phyloP scores from a whole-genome alignment of 148 eudicot species.

The Dysphania ambrosioides region DNA sequence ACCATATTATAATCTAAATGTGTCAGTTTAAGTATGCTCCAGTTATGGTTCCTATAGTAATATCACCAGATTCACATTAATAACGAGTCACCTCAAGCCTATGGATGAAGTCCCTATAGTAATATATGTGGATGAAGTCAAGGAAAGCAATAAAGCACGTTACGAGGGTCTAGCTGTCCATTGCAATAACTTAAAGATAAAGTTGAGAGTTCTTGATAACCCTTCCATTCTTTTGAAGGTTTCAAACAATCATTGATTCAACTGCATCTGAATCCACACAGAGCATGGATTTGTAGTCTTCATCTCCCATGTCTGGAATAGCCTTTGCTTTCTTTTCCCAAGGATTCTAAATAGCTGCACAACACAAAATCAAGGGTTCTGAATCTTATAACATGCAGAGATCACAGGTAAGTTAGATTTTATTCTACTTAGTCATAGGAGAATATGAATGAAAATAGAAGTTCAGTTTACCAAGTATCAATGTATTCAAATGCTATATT shows the following conservation, averaged over 20 bases:
- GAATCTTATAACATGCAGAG: background rate
- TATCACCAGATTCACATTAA: too few relatives aligned
- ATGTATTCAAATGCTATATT: too few relatives aligned
- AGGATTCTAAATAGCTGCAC: constrained; percentile 79
- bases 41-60: too few relatives aligned
- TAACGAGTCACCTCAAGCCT: too few relatives aligned
- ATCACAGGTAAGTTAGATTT: background rate
- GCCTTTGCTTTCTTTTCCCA: constrained; percentile 87
- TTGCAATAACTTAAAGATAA: constrained; percentile 88
- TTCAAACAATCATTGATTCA: constrained; percentile 62
- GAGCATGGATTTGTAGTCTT: constrained; percentile 73
- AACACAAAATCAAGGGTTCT: background rate
- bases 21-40: too few relatives aligned
- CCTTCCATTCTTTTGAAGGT: constrained; percentile 82
- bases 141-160: constrained; percentile 52
- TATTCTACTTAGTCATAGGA: too few relatives aligned
- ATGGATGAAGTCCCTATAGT: too few relatives aligned
- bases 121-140: constrained; percentile 6
- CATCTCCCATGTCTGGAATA: constrained; percentile 69
- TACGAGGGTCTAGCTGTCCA: constrained; percentile 74
- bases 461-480: too few relatives aligned
- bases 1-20: too few relatives aligned
- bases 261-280: constrained; percentile 74
- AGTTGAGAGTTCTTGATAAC: constrained; percentile 65
- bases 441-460: too few relatives aligned